Evolutionary conservation across 768 basidiomycete genomes (phyloP), one percentile per base, ranked within the genome.

Genomic region (Pulveroboletus sp.): DNA sequence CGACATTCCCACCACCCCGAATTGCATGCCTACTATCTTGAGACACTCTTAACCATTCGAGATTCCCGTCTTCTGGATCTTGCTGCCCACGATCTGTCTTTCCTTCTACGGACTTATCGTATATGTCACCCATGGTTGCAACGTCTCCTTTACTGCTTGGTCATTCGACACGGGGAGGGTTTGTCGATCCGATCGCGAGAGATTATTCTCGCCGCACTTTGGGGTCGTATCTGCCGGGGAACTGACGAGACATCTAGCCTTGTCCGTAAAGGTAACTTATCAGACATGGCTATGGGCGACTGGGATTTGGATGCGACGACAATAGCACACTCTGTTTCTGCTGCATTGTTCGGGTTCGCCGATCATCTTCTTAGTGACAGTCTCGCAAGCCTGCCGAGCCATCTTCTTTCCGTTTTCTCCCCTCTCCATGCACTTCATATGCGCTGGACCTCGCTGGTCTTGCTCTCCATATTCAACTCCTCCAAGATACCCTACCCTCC

Each of bases 11-110:
- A 58, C 23, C 66, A 70, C 33, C 67, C 73, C 8, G 72, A 74
- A 27, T 61, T 78, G 21, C 80, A 82, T 40, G 47, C 75, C 4
- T 67, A 75, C 11, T 83, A 76, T 59, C 64, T 81, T 8, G 61
- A 70, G 20, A 61, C 70, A 0, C 70, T 81, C 25, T 56, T 76
- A 24, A 57, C 61, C 10, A 55, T 56, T 36, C 57, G 50, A 5
- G 61, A 67, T 13, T 36, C 56, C 14, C 57, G 60, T 32, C 63
- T 66, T 35, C 56, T 70, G 12, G 47, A 64, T 5, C 57, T 62
- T n/a, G 62, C 63, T 57, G 66, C 76, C 33, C 43, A 60, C 8
- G 55, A 66, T 47, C 55, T 83, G 40, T 51, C 60, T 13, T 57
- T 54, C 43, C 52, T 73, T 33, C 60, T 80, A 27, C 60, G 64